Evolutionary conservation across 768 basidiomycete species (phyloP).

Genomic region (Xerocomus potaroensis): DNA sequence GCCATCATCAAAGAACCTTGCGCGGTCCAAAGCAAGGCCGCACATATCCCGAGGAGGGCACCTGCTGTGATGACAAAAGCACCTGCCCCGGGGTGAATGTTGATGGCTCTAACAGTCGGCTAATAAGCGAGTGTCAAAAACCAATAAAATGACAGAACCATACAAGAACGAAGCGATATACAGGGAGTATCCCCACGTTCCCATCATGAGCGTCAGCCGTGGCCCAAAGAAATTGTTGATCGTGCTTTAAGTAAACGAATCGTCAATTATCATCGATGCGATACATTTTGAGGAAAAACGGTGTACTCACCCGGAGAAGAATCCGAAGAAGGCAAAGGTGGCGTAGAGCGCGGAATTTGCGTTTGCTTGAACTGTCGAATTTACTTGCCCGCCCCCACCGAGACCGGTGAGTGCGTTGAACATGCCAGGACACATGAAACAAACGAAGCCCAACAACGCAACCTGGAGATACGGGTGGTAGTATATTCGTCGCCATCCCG

Average conservation of each 20-base stretch:
- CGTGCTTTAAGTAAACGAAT: constrained; percentile 43
- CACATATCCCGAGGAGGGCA: constrained; percentile 46
- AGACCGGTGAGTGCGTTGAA: constrained; percentile 80
- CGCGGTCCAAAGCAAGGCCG: constrained; percentile 51
- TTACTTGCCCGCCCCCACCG: constrained; percentile 75
- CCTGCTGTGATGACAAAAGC: constrained; percentile 47
- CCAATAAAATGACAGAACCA: constrained; percentile 3
- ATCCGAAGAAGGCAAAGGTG: constrained; percentile 55
- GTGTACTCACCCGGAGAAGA: constrained; percentile 61
- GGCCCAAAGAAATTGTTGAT: constrained; percentile 69
- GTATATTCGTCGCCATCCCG: constrained; percentile 51
- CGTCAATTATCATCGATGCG: neutral
- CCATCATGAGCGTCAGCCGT: constrained; percentile 44
- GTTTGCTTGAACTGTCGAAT: constrained; percentile 60
- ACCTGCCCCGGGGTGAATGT: constrained; percentile 35
- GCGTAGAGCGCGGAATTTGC: constrained; percentile 64
- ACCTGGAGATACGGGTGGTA: constrained; percentile 45
- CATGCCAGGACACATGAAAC: constrained; percentile 59
- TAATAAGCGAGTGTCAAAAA: neutral
- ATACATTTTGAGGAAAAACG: neutral
- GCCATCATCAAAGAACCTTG: constrained; percentile 54
- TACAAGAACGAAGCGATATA: constrained; percentile 48
- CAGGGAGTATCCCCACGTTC: constrained; percentile 48
- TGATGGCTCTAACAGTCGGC: constrained; percentile 39
- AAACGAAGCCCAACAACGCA: constrained; percentile 58